Percentiles rank a stretch among this genome's conserved stretches.
Conservation (phyloP, 768 basidiomycete species). For the Suillus lakei region DNA sequence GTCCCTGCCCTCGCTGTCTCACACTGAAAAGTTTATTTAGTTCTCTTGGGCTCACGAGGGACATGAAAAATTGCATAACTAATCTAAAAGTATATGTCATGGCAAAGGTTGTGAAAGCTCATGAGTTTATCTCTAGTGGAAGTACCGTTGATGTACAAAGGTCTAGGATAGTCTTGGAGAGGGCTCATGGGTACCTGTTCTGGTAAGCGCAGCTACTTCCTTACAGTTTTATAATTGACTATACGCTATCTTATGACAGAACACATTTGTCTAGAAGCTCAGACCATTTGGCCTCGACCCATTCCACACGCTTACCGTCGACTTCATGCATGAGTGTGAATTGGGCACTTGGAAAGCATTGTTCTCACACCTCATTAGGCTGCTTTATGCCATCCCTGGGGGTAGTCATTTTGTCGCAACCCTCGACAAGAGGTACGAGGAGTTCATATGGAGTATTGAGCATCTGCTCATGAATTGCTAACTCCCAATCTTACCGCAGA, state of each 20-base stretch:
- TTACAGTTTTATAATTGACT: too few relatives aligned
- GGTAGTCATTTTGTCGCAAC: conserved; percentile 9
- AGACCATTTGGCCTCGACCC: conserved; percentile 12
- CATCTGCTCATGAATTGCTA: too few relatives aligned
- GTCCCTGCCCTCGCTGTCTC: background rate
- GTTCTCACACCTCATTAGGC: conserved; percentile 20
- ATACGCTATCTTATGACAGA: too few relatives aligned
- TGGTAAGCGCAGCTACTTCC: conserved; percentile 4
- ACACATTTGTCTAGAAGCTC: conserved; percentile 6
- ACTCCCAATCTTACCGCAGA: conserved; percentile 10
- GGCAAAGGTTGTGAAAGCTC: too few relatives aligned
- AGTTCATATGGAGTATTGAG: too few relatives aligned
- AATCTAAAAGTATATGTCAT: too few relatives aligned
- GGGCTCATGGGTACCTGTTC: conserved; percentile 12
- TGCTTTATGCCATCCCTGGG: conserved; percentile 11
- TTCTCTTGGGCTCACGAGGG: too few relatives aligned
- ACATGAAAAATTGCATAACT: too few relatives aligned
- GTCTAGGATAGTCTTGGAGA: too few relatives aligned
- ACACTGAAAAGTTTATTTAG: too few relatives aligned
- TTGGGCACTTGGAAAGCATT: conserved; percentile 21
- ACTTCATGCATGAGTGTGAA: conserved; percentile 23
- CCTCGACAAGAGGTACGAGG: conserved; percentile 15
- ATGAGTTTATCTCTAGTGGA: background rate
- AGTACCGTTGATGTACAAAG: too few relatives aligned
- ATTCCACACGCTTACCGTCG: conserved; percentile 15